phyloP scores from a whole-genome alignment of 1,284 basidiomycete species.

The Flammula alnicola region DNA sequence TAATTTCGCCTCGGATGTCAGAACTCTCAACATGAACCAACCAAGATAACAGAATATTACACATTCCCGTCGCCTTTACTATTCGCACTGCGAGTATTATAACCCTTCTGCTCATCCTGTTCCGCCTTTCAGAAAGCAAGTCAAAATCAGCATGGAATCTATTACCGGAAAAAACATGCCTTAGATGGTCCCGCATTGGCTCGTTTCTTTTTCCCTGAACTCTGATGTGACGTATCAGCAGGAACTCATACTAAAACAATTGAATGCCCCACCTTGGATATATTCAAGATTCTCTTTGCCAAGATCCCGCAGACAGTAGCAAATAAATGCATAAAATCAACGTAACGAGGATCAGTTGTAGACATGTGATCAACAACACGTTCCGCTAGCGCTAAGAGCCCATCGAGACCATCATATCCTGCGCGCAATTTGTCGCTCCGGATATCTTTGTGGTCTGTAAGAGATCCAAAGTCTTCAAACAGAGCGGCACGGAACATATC shows the following conservation, averaged over 20 bases:
- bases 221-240: background rate
- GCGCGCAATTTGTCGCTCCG: background rate
- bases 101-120: background rate
- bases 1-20: background rate
- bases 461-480: constrained; percentile 6
- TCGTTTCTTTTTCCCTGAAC: constrained; percentile 2
- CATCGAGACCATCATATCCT: constrained; percentile 6
- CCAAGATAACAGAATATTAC: constrained; percentile 4
- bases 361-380: background rate
- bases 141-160: background rate
- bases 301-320: background rate
- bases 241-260: background rate
- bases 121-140: background rate
- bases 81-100: constrained; percentile 6
- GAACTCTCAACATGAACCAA: background rate
- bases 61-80: background rate
- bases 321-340: background rate
- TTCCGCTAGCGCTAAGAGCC: background rate
- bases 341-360: background rate
- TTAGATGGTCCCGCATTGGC: too few species aligned
- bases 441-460: background rate
- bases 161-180: too few species aligned
- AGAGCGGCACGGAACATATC: constrained; percentile 6
- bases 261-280: constrained; percentile 1
- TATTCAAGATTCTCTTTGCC: constrained; percentile 4